Evolutionary conservation across 202 grass and related monocot genomes (phyloP).

Genomic region (Setaria italica): DNA sequence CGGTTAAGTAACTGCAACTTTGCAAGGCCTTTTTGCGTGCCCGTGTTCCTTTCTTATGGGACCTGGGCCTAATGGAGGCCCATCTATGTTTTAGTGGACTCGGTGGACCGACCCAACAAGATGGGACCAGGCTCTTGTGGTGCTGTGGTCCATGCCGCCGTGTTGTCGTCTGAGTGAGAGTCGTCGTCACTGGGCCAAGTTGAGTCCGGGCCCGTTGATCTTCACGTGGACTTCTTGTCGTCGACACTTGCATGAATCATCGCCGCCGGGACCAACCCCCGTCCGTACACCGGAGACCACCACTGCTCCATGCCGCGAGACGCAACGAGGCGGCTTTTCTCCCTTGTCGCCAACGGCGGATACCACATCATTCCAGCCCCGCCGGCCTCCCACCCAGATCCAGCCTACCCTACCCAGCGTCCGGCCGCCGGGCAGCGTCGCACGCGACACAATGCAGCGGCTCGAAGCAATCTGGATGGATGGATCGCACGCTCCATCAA

Average conservation of each 20-base stretch:
- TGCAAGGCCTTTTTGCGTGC: neutral
- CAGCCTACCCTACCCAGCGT: neutral
- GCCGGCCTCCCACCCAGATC: neutral
- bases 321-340: neutral
- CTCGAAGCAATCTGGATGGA: conserved; percentile 35
- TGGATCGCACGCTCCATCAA: conserved; percentile 29
- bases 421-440: neutral
- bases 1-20: no score
- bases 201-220: neutral
- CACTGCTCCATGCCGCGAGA: neutral
- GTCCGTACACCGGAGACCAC: conserved; percentile 10
- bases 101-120: neutral
- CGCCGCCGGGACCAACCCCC: neutral
- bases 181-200: neutral
- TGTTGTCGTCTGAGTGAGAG: neutral
- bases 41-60: neutral
- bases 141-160: neutral
- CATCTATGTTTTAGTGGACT: no score
- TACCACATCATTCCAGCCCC: neutral
- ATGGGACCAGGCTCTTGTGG: neutral
- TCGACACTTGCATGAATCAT: neutral
- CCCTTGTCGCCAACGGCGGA: neutral
- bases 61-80: no score
- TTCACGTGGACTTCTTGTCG: conserved; percentile 33
- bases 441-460: conserved; percentile 12